These are phyloP conservation scores for Bipolaris sorokiniana DNA, from an alignment of 2,329 filamentous ascomycete genomes.

Conservation along the genomic window DNA sequence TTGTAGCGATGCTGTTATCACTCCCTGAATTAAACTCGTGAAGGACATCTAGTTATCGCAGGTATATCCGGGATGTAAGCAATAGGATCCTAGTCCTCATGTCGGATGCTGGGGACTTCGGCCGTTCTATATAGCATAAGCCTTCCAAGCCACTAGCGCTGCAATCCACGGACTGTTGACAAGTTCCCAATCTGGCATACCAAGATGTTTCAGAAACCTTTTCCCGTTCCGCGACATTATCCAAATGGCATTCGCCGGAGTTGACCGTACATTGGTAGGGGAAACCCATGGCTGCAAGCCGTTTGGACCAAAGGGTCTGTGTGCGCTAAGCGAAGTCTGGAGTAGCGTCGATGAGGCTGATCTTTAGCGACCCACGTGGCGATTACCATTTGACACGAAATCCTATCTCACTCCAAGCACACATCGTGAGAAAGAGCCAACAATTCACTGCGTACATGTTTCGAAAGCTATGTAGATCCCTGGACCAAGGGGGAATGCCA, in stretches of 20 bases:
- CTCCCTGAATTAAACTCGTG: too few relatives aligned
- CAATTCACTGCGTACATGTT: not conserved
- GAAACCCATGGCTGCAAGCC: not conserved
- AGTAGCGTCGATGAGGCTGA: slow-evolving; percentile 14
- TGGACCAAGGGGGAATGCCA: not conserved
- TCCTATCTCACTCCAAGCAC: not conserved
- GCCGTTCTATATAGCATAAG: not conserved
- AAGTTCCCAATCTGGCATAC: slow-evolving; percentile 25
- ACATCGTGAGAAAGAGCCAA: not conserved
- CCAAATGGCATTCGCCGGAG: slow-evolving; percentile 3
- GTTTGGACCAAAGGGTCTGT: not conserved
- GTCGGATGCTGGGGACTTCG: not conserved
- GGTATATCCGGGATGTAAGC: too few relatives aligned
- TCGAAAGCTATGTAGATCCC: not conserved
- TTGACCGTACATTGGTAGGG: slow-evolving; percentile 2
- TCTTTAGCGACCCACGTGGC: slow-evolving; percentile 21
- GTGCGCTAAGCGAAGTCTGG: not conserved
- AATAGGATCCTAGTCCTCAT: too few relatives aligned
- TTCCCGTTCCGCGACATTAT: slow-evolving; percentile 2
- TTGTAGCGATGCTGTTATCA: too few relatives aligned
- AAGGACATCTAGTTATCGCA: too few relatives aligned
- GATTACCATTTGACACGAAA: slow-evolving; percentile 11
- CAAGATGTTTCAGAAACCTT: slow-evolving; percentile 15
- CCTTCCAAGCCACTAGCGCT: slow-evolving; percentile 33
- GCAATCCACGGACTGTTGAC: slow-evolving; percentile 18